Evolutionary conservation across 192 early-diverging fungal species (phyloP).

Genomic region (Gamsiella multidivaricata): DNA sequence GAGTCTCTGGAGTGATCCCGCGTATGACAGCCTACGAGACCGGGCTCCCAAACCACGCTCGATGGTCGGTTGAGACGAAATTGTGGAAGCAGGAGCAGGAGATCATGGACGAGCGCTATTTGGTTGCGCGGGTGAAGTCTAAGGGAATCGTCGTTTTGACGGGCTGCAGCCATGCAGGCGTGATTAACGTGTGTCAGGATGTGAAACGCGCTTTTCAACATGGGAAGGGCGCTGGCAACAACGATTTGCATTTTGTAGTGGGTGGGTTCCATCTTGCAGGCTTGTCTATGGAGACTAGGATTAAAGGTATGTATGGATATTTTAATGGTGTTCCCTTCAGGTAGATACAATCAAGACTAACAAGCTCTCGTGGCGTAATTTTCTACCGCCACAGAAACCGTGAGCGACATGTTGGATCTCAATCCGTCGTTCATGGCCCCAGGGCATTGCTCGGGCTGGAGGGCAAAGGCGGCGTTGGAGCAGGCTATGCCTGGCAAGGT

Average conservation of each 20-base stretch:
- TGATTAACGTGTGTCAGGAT: conserved; percentile 48
- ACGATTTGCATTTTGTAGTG: conserved; percentile 36
- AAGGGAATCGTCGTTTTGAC: conserved; percentile 49
- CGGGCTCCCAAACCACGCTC: conserved; percentile 39
- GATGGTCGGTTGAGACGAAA: conserved; percentile 8
- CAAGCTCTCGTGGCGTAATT: neutral
- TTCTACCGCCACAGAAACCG: conserved; percentile 45
- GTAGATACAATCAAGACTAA: too few species aligned
- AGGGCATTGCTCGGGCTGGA: conserved; percentile 56
- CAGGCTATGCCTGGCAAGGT: conserved; percentile 36
- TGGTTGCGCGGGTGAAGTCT: conserved; percentile 33
- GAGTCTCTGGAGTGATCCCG: conserved; percentile 35
- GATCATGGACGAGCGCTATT: conserved; percentile 51
- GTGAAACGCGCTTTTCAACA: conserved; percentile 25
- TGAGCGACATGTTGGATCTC: conserved; percentile 29
- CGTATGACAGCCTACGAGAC: conserved; percentile 50
- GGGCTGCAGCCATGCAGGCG: conserved; percentile 52
- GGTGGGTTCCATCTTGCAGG: conserved; percentile 56
- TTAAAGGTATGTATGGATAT: conserved; percentile 22
- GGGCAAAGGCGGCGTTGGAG: conserved; percentile 45
- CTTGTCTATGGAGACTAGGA: conserved; percentile 27
- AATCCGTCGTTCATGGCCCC: conserved; percentile 45
- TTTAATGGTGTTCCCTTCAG: neutral
- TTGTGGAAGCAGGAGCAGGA: conserved; percentile 31
- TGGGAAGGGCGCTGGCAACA: neutral